Evolutionary conservation across 176 grass and related monocot species (phyloP).

Genomic region (Lolium rigidum): DNA sequence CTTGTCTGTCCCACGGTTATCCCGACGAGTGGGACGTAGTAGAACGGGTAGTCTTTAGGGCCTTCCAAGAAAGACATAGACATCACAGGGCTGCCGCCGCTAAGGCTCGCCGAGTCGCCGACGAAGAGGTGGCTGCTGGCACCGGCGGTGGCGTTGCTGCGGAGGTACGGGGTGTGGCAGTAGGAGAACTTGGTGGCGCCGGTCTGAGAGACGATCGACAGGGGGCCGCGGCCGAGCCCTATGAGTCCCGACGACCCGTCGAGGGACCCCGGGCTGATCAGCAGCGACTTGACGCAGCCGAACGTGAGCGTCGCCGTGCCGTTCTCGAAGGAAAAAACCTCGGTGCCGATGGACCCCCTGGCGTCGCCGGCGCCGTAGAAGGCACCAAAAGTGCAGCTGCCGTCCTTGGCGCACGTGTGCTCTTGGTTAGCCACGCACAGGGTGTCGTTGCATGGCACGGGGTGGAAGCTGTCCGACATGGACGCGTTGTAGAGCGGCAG

Average conservation of each 20-base stretch:
- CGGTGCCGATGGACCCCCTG: not conserved
- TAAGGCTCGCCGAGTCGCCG: slow-evolving; percentile 15
- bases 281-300: not conserved
- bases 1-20: slow-evolving; percentile 23
- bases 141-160: not conserved
- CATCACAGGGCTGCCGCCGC: not conserved
- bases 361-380: slow-evolving; percentile 14
- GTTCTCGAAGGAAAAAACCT: slow-evolving; percentile 15
- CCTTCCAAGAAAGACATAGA: slow-evolving; percentile 35
- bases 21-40: slow-evolving; percentile 38
- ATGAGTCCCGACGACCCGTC: slow-evolving; percentile 30
- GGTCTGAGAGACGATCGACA: slow-evolving; percentile 25
- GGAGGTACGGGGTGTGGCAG: slow-evolving; percentile 40
- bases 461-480: not conserved
- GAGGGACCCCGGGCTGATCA: not conserved
- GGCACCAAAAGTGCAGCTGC: not conserved
- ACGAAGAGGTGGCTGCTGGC: slow-evolving; percentile 43
- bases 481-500: slow-evolving; percentile 38
- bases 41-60: not conserved
- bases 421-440: not conserved
- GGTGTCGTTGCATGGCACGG: not conserved
- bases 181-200: slow-evolving; percentile 41
- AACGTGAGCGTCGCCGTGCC: not conserved
- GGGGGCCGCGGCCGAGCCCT: slow-evolving; percentile 34
- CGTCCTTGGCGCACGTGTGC: not conserved